Evolutionary conservation across 306 rosid species (phyloP).

Genomic region (Neltuma alba): DNA sequence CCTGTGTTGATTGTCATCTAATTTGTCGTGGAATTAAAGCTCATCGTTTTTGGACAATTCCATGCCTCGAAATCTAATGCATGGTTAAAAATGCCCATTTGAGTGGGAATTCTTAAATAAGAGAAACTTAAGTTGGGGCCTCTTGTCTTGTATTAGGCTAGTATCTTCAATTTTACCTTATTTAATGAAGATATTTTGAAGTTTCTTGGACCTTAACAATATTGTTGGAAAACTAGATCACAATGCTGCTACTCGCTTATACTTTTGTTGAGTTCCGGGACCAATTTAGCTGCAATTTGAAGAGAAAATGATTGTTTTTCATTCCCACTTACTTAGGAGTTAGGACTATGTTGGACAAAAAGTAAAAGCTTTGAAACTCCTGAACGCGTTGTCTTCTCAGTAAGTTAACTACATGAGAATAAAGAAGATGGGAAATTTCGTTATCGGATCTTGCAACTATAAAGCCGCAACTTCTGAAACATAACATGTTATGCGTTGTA

Average conservation of each 20-base stretch:
- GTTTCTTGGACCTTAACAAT: not conserved
- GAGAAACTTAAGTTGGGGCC: not conserved
- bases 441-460: not conserved
- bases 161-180: not conserved
- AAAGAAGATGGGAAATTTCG: not conserved
- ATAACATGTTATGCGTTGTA: not conserved
- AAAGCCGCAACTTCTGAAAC: not conserved
- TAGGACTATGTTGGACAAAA: not conserved
- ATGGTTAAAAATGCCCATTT: not conserved
- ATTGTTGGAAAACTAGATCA: conserved; percentile 1
- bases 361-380: not conserved
- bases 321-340: not conserved
- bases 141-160: not conserved
- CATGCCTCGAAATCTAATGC: not conserved
- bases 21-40: not conserved
- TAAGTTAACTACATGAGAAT: not conserved
- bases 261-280: not conserved
- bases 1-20: no score
- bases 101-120: not conserved
- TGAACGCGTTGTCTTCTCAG: not conserved
- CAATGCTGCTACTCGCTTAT: not conserved
- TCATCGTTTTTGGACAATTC: not conserved
- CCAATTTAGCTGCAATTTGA: not conserved
- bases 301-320: not conserved
- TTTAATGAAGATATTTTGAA: not conserved